Percentiles rank a stretch among this genome's conserved stretches.
phyloP scores from a whole-genome alignment of 106 monocot genomes.

The Dendrobium catenatum region DNA sequence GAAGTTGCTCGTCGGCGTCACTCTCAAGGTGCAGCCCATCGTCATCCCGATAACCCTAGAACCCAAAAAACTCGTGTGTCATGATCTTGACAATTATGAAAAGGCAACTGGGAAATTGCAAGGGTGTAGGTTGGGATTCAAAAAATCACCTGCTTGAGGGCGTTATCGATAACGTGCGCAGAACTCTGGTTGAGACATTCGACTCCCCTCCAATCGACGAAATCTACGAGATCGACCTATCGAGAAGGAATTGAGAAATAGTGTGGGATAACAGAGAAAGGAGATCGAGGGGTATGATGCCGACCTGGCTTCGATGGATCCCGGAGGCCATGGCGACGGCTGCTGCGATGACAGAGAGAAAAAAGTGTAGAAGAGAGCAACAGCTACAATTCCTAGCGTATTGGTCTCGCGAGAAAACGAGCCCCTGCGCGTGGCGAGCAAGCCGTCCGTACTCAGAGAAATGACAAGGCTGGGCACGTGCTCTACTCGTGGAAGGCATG shows the following conservation, averaged over 20 bases:
- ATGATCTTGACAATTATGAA: not conserved
- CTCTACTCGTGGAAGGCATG: no score
- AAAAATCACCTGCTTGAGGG: slow-evolving; percentile 60
- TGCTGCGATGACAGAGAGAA: not conserved
- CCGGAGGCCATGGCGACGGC: slow-evolving; percentile 18
- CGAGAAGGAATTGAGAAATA: not conserved
- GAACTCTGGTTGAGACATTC: slow-evolving; percentile 89
- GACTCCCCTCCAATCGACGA: slow-evolving; percentile 83
- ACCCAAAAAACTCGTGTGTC: not conserved
- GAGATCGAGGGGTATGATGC: not conserved
- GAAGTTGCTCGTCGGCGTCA: slow-evolving; percentile 82
- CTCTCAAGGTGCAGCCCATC: slow-evolving; percentile 81
- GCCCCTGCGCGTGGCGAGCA: no score
- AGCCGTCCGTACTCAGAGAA: no score
- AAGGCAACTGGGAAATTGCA: not conserved
- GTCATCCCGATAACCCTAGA: slow-evolving; percentile 84
- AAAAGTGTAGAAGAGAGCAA: not conserved
- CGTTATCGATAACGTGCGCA: slow-evolving; percentile 53
- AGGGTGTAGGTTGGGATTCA: not conserved
- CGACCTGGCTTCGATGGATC: slow-evolving; percentile 28
- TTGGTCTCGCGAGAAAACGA: no score
- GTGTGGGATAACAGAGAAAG: not conserved
- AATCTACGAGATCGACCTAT: slow-evolving; percentile 92
- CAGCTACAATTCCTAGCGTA: not conserved
- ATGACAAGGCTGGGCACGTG: no score